Base-by-base conservation (phyloP, 495 filamentous ascomycete genomes). In the Daldinia grandis region DNA sequence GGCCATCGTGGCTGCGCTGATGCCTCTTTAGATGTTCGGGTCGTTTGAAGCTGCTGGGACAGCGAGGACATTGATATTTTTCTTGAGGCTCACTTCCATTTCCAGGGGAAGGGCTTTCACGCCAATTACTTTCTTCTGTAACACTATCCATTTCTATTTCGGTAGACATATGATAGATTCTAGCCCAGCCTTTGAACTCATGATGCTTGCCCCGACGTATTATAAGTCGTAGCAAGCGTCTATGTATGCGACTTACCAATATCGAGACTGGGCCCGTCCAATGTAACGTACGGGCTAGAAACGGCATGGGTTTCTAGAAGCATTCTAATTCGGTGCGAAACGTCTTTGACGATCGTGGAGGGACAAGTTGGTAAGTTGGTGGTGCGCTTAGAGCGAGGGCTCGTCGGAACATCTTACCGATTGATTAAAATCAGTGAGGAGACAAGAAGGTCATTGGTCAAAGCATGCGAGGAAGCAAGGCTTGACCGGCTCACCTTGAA, bases 11-110 rank as follows among this genome's bases (percentile, higher is more conserved):
- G 53, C 89, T 90, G 42, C 90, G 85, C 66, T 90, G 81, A 77
- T 93, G 90, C 31, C 90, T 83, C 77, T 91, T 93, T 44, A 93
- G 75, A 78, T 93, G 90, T 73, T 93, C 90, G 17, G 88, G 83
- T 71, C 90, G 79, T 42, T 88, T 86, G 73, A 93, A 93, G 9
- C 84, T 86, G 24, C 81, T 85, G 49, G 81, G 76, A 58, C 87
- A 88, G 31, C 83, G 78, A 4, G 80, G 78, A 62, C 87, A 88
- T 77, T 81, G 72, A 33, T 78, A 75, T 66, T 76, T 74, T 38
- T 76, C 72, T 62, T 72, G 64, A 53, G 61, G 40, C 56, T 66
- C 50, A 63, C 31, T 69, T 38, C 60, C 50, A 63, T 30, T 69
- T 38, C 60, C 64, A 10, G 69, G 61, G 27, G 64, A 64, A 65